Conservation (phyloP, 805 yeast species). For the Pichia eremophila region DNA sequence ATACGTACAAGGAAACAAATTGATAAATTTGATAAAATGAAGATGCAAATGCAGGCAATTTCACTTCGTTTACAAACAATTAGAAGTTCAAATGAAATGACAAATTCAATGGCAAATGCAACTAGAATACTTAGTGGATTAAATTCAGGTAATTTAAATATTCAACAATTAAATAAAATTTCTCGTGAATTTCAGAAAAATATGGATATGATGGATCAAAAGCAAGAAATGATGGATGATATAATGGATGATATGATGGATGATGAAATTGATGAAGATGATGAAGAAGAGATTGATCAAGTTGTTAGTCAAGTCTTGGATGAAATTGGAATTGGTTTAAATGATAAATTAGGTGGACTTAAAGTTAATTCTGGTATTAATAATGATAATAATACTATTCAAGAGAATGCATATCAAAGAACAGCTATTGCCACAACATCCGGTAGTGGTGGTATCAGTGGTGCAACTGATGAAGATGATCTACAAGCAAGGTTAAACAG, state of each 20-base stretch:
- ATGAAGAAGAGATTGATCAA: slow-evolving; percentile 78
- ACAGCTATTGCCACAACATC: slow-evolving; percentile 9
- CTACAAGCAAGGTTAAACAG: slow-evolving; percentile 83
- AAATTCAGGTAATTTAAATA: slow-evolving; percentile 75
- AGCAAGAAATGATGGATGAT: slow-evolving; percentile 98
- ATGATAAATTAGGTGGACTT: slow-evolving; percentile 31
- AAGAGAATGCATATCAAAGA: slow-evolving; percentile 19
- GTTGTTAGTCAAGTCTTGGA: slow-evolving; percentile 86
- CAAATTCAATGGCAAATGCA: slow-evolving; percentile 89
- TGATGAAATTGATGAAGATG: slow-evolving; percentile 76
- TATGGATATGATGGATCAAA: slow-evolving; percentile 94
- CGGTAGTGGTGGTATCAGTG: slow-evolving; percentile 19
- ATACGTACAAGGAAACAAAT: slow-evolving; percentile 79
- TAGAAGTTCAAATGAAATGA: slow-evolving; percentile 91
- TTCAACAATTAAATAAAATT: slow-evolving; percentile 79
- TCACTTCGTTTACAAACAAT: slow-evolving; percentile 87
- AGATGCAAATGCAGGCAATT: slow-evolving; percentile 92
- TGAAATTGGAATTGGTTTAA: slow-evolving; percentile 88
- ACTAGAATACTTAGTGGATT: slow-evolving; percentile 74
- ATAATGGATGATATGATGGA: slow-evolving; percentile 96
- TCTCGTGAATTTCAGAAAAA: slow-evolving; percentile 94
- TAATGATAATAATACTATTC: slow-evolving; percentile 21
- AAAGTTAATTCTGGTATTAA: not conserved
- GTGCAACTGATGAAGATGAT: slow-evolving; percentile 60
- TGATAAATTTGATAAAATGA: slow-evolving; percentile 85